Evolutionary conservation across 345 rosid species (phyloP), one percentile per base, ranked within the genome.

Genomic region (Sonneratia caseolaris): DNA sequence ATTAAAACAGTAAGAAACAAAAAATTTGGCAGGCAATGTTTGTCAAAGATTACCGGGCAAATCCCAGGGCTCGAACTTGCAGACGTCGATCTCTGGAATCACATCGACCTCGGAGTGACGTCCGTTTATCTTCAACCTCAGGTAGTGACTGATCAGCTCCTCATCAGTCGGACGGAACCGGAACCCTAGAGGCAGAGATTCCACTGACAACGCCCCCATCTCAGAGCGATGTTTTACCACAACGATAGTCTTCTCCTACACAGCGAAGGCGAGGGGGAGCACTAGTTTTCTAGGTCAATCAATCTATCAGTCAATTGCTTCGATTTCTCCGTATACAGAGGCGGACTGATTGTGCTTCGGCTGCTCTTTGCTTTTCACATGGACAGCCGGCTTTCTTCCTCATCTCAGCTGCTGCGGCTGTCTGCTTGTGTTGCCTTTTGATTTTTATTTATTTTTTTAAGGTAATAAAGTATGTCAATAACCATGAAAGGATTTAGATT

Each of bases 21-120:
- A 3, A 69, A n/a, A 66, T 10, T 19, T 7, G 69, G 64, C 35
- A 67, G 45, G 45, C 45, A 42, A 42, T 1, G 45, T 42, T 5
- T 1, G 45, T 42, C 45, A 42, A 27, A 61, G 64, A 72, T 70
- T 72, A 88, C 97, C 88, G 69, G 98, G 97, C 69, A 93, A 84
- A 81, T 93, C 97, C 97, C 98, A 93, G 64, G 98, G 97, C 79
- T 93, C 98, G 88, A 90, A 84, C 82, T 87, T 91, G 88, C 98
- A 93, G 69, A 93, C 86, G 74, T 93, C 98, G 72, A 93, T 75
- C 77, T 91, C 98, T 22, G 86, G 88, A 67, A 93, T 87, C 53
- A 93, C 91, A 53, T 86, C 71, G 27, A 93, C 94, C 72, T 91
- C 91, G 43, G 88, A 85, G 82, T 86, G 75, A 72, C 86, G 91